Base-by-base conservation (phyloP, 179 eudicot genomes). In the Camellia oleifera region DNA sequence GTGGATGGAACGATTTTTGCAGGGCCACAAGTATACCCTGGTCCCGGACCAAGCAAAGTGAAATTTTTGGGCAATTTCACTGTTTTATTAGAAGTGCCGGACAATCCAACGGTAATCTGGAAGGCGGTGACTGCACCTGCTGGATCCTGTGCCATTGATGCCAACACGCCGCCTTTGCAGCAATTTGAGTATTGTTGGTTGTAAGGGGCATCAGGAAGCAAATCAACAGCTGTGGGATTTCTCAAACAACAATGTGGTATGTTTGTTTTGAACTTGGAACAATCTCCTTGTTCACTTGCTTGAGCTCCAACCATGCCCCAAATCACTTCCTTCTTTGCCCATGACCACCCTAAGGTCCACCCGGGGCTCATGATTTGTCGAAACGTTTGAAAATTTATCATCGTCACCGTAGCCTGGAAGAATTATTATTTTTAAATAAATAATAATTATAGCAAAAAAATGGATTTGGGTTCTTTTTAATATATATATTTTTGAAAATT, bases 21-120 rank as follows among this genome's bases (percentile, higher is more conserved):
- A 8, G 89, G 91, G 44, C 89, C 87, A 67, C 91, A 88, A 73
- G 91, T 88, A 79, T 88, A 88, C 14, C 91, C 89, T 0, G 86
- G 87, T 18, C 89, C 89, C 0, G 91, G 87, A 45, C 83, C 87
- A 1, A 88, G 79, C 68, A 88, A 70, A 17, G 87, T 88, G 83
- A 88, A 88, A 58, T 86, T 88, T 72, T 58, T 78, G 63, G 89
- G 89, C 61, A 88, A 80, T 78, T 75, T 84, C 20, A 88, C 87
- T 0, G 90, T 88, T 66, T 83, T 84, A 54, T 88, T 88, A 0
- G 88, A 53, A 46, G 79, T 83, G 10, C 90, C 90, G 5, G 88
- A 72, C 32, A 67, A 72, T 50, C 90, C 90, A 7, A 88, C 90
- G 9, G 82, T 83, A 65, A 88, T 80, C 79, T 85, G 90, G 77